phyloP scores from a whole-genome alignment of 208 protist species.

The Acanthamoeba polyphaga region DNA sequence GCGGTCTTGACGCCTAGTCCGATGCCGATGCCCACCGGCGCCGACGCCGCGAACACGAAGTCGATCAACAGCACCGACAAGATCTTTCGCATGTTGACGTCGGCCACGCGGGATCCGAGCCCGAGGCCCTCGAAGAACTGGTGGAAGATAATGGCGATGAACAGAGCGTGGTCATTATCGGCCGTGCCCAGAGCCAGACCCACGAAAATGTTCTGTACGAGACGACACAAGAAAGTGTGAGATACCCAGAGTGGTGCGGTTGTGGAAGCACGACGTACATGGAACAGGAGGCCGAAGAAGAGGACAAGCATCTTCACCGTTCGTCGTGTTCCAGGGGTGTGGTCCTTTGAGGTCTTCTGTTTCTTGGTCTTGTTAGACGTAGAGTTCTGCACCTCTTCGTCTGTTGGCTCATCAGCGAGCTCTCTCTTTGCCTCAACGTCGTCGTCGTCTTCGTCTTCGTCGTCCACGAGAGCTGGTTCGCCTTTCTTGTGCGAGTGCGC shows the following conservation, averaged over 20 bases:
- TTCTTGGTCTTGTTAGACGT: not conserved
- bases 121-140: slow-evolving; percentile 72
- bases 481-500: not conserved
- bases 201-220: slow-evolving; percentile 38
- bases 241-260: not conserved
- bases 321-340: not conserved
- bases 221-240: not conserved
- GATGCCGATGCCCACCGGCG: slow-evolving; percentile 36
- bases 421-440: not conserved
- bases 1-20: slow-evolving; percentile 2
- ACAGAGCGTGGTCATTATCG: slow-evolving; percentile 36
- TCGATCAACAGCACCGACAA: not conserved
- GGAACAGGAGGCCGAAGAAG: slow-evolving; percentile 70
- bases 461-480: not conserved
- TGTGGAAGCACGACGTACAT: not conserved
- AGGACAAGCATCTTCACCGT: slow-evolving; percentile 70
- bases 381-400: not conserved
- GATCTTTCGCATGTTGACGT: not conserved
- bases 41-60: slow-evolving; percentile 39
- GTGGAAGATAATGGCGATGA: slow-evolving; percentile 70
- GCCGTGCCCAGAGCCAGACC: slow-evolving; percentile 43
- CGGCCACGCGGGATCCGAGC: slow-evolving; percentile 23
- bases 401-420: not conserved
- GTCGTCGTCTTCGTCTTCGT: not conserved
- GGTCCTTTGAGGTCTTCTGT: not conserved